Evolutionary conservation across 1,139 yeast species (phyloP), one percentile per base, ranked within the genome.

Genomic region (Debaryomycetaceae sp.): DNA sequence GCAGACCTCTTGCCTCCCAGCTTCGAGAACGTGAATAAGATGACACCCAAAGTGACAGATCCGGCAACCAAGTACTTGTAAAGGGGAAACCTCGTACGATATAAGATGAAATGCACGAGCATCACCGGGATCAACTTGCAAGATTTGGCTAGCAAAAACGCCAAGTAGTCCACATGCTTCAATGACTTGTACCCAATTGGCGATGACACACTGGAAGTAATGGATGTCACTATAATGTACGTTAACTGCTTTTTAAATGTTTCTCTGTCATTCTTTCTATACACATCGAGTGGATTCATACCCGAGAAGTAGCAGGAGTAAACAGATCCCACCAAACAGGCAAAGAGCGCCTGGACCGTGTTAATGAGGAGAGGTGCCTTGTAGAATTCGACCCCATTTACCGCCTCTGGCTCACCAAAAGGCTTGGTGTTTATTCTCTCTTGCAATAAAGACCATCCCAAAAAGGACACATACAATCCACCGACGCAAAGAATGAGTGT

Each of bases 41-140:
- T 74, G 20, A 95, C 98, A 2, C 99, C 99, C 0, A 69, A 46
- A 0, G 97, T 91, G 24, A 93, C 95, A 27, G 79, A 60, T 0
- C 70, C 56, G 0, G 96, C 97, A 14, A 93, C 95, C 31, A 78
- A 51, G 58, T 87, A 87, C 63, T 93, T 95, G 66, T 84, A 83
- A 6, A 67, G 45, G 0, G 97, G 93, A 62, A 88, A 93, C 45
- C 67, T 69, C 6, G 88, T 81, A 36, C 85, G 75, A 65, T 90
- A 93, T 23, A 87, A 60, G n/a, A 83, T 55, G 49, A 84, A 68
- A 58, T 90, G 97, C 3, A 93, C 85, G 34, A 87, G 63, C 86
- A 93, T 84, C 23, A 91, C 96, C 0, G 99, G 99, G 33, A 93
- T 81, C 61, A 93, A 75, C 59, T 93, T 93, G 62, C 99, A 93